These are phyloP conservation scores for Linanthus parryae DNA, from an alignment of 148 eudicot species.

Conservation along the genomic window DNA sequence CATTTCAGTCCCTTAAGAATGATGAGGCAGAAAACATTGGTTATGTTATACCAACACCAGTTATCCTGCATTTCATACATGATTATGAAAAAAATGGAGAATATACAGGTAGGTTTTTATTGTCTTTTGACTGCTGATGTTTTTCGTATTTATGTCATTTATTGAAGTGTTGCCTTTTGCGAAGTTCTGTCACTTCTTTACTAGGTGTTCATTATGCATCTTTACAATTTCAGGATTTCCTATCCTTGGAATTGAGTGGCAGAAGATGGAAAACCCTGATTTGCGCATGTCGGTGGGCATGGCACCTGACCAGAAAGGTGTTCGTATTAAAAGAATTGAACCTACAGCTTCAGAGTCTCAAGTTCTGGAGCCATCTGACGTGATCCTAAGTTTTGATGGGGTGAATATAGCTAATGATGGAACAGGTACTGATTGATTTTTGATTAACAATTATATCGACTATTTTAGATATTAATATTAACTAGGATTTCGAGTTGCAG, in stretches of 20 bases:
- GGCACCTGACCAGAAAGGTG: slow-evolving; percentile 38
- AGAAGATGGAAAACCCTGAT: slow-evolving; percentile 47
- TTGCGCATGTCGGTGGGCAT: slow-evolving; percentile 37
- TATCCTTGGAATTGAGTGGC: slow-evolving; percentile 42
- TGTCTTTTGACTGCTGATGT: not conserved
- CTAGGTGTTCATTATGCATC: not conserved
- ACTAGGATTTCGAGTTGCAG: no score
- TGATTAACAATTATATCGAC: not conserved
- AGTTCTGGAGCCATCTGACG: slow-evolving; percentile 35
- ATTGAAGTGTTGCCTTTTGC: not conserved
- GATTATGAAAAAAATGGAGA: slow-evolving; percentile 43
- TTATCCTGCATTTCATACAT: slow-evolving; percentile 31
- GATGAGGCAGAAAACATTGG: slow-evolving; percentile 42
- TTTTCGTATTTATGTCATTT: not conserved
- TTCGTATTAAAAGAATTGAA: slow-evolving; percentile 36
- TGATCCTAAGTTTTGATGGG: slow-evolving; percentile 47
- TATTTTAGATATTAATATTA: not conserved
- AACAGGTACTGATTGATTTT: slow-evolving; percentile 42
- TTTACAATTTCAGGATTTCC: slow-evolving; percentile 30
- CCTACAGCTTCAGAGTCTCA: slow-evolving; percentile 41
- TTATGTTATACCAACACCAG: slow-evolving; percentile 45
- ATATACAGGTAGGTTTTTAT: slow-evolving; percentile 28
- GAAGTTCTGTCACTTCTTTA: not conserved
- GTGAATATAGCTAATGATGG: slow-evolving; percentile 41
- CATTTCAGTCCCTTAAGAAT: slow-evolving; percentile 39